Evolutionary conservation across 371 early-diverging fungal genomes (phyloP), one percentile per base, ranked within the genome.

Genomic region (Cokeromyces recurvatus): DNA sequence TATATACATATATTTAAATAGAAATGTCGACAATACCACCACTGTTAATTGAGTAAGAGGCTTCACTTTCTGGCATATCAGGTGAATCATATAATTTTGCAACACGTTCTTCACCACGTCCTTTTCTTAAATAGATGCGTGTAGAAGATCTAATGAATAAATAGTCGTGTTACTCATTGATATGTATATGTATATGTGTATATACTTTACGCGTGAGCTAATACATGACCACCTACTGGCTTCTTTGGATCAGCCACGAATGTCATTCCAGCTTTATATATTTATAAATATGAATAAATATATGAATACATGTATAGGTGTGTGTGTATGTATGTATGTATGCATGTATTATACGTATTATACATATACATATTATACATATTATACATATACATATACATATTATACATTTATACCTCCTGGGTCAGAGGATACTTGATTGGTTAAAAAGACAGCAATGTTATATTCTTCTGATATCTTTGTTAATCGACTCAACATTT

Each of bases 11-110:
- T n/a, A n/a, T n/a, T n/a, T n/a, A n/a, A n/a, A n/a, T n/a, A n/a
- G n/a, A n/a, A n/a, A 32, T 53, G 43, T 73, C 71, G 15, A 51
- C 46, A 35, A 76, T 63, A 4, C 69, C 72, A 14, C 68, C 66
- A 21, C 14, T 53, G 1, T 55, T 41, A 17, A 76, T 68, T 6
- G 65, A 55, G 43, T 71, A 69, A 9, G 59, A 52, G 16, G 90
- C 86, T 60, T 91, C 92, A 19, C 87, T 79, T 47, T 91, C 92
- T 1, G 92, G 91, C 51, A 91, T 74, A 49, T 86, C 85, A 6
- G 94, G 94, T 2, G 89, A 87, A 62, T 94, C 94, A 57, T 91
- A 93, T 32, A 94, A 77, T 62, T 94, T 94, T 53, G 88, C 89
- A 15, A 93, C 80, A 9, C 94, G 76, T 29, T 83, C 86, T 42